These are phyloP conservation scores for Lithocarpus polystachyus DNA, from an alignment of 306 rosid genomes.

Conservation along the genomic window DNA sequence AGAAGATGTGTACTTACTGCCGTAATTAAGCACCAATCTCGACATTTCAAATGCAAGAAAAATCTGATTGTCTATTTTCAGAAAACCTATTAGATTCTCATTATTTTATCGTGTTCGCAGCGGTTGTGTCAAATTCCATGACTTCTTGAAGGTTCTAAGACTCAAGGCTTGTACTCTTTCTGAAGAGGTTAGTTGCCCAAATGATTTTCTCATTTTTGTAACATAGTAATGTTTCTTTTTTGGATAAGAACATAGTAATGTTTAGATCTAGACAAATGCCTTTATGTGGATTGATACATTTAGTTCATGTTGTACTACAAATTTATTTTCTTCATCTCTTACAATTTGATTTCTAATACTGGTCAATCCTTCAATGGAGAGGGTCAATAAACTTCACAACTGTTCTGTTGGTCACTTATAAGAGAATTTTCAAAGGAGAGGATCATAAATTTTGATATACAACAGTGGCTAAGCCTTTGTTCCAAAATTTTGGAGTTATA, in stretches of 20 bases:
- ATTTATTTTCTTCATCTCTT: not conserved
- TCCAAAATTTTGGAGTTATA: too few relatives aligned
- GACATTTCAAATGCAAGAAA: not conserved
- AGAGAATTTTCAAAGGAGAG: too few relatives aligned
- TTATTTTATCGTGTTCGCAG: conserved; percentile 45
- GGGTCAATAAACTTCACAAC: not conserved
- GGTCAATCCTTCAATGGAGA: not conserved
- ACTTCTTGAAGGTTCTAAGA: conserved; percentile 67
- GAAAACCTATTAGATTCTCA: not conserved
- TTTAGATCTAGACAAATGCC: not conserved
- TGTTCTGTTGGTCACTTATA: not conserved
- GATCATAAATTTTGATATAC: too few relatives aligned
- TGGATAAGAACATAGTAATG: not conserved
- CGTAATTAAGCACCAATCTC: not conserved
- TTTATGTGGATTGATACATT: not conserved
- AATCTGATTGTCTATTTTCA: not conserved
- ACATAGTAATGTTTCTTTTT: not conserved
- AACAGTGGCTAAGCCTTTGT: too few relatives aligned
- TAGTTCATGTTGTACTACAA: not conserved
- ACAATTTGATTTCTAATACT: not conserved
- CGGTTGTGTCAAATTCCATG: conserved; percentile 66
- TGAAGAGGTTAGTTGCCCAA: conserved; percentile 62
- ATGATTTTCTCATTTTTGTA: not conserved
- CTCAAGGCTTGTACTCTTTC: conserved; percentile 63
- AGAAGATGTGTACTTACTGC: not conserved